Base-by-base conservation (phyloP, 257 asterid species). In the Petrea volubilis region DNA sequence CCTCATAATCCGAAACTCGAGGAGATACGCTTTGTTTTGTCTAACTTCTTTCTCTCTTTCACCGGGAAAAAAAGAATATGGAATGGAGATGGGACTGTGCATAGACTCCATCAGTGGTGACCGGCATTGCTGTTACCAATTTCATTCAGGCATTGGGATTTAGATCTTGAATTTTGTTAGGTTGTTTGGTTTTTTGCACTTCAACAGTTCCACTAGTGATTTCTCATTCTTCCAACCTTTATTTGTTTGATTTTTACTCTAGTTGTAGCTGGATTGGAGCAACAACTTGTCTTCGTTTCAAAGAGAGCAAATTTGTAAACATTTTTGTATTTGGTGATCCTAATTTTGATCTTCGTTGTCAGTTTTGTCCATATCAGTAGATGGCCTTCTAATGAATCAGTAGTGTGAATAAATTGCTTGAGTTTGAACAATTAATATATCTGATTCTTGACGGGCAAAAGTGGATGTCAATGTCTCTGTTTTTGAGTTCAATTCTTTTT, bases 1-100 rank as follows among this genome's bases (percentile, higher is more conserved):
- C 80, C 40, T 65, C 80, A 17, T 80, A 51, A 46, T 23, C n/a
- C 31, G 34, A 14, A 38, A 52, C 21, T 40, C 14, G 38, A 12
- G 38, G 62, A 56, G 12, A 4, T 56, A 7, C 12, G 38, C 12
- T 56, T 27, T 13, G 28, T 0, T 1, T 27, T 23, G 5, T 56
- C 40, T 56, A 25, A 25, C 12, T 14, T 14, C 34, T 21, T 33
- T 5, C 7, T 5, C 46, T 9, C 9, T 44, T 44, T 44, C 51
- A 1, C 21, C 0, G 20, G 15, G 2, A 10, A 40, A 40, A 3
- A 10, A 9, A n/a, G 0, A 2, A 8, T 4, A 33, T 46, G 21
- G 23, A 1, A n/a, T 17, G 15, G 23, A 50, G 28, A 50, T 50
- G 13, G 13, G 21, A 0, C 8, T 25, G 21, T 20, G 12, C 14